Evolutionary conservation across 192 early-diverging fungal species (phyloP), one percentile per base, ranked within the genome.

Genomic region (Radiomyces spectabilis): DNA sequence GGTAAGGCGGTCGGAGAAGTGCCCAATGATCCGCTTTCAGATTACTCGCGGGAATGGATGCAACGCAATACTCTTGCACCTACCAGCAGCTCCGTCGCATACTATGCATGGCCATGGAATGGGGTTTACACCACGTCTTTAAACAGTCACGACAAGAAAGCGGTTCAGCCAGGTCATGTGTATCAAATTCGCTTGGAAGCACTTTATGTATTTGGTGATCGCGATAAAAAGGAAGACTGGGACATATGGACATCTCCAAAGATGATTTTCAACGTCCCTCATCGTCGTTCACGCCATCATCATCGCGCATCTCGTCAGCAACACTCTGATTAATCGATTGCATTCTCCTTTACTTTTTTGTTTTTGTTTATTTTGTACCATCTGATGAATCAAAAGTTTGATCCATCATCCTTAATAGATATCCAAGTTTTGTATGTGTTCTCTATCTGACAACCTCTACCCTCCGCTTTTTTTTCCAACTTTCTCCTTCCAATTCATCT

Each of bases 161-260:
- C 12, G 13, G 42, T 26, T 31, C 10, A 49, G 15, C 40, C 53
- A n/a, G n/a, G n/a, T n/a, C n/a, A n/a, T n/a, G n/a, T n/a, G n/a
- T n/a, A n/a, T n/a, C n/a, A n/a, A n/a, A 58, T 29, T 27, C 25
- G 12, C 13, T 15, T 73, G 3, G 67, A 61, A 29, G 51, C 72
- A 1, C 25, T 76, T 27, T 59, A 59, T 27, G 58, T 60, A 26
- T 76, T 67, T 54, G 74, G 74, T 9, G 41, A 70, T 53, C 34
- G 30, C 0, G 37, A 63, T 4, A 62, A 57, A 18, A 59, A 63
- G 4, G 30, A 39, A 26, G 68, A 76, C 57, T 76, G 70, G 50
- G 74, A 76, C 29, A 27, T 24, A 31, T 65, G 68, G 68, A 48
- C 42, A 27, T 70, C 68, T 25, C 46, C 63, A n/a, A n/a, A n/a